Conservation (phyloP, 345 rosid species). For the Tarenaya hassleriana region DNA sequence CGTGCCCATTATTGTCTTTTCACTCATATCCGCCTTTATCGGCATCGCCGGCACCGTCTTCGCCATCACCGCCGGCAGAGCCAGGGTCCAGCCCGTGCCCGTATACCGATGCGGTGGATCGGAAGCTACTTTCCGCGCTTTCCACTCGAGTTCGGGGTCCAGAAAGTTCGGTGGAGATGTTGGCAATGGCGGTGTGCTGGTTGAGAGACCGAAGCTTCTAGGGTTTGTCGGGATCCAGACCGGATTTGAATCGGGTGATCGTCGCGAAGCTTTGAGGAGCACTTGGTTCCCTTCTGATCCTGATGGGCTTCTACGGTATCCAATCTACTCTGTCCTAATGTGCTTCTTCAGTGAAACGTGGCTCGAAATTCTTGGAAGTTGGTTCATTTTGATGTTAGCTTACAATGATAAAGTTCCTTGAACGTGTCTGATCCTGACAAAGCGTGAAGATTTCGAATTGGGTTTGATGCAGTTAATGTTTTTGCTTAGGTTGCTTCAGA, state of each 20-base stretch:
- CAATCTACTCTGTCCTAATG: not conserved
- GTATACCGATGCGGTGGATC: constrained; percentile 56
- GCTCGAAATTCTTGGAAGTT: not conserved
- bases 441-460: not conserved
- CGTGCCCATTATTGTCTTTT: constrained; percentile 41
- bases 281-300: constrained; percentile 83
- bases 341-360: not conserved
- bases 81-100: constrained; percentile 30
- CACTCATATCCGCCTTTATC: constrained; percentile 42
- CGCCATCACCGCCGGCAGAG: constrained; percentile 39
- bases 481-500: too few relatives aligned
- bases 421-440: not conserved
- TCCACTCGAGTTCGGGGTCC: constrained; percentile 29
- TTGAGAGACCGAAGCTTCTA: constrained; percentile 56
- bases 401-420: too few relatives aligned
- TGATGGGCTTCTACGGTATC: constrained; percentile 58
- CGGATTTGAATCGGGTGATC: constrained; percentile 50
- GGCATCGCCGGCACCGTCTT: constrained; percentile 60
- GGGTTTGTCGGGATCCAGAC: constrained; percentile 84
- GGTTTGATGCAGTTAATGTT: too few relatives aligned
- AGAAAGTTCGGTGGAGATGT: constrained; percentile 33
- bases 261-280: constrained; percentile 48
- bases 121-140: constrained; percentile 47
- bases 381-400: too few relatives aligned
- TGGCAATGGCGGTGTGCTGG: constrained; percentile 25